Base-by-base conservation (phyloP, 805 yeast genomes). In the Cyberlindnera japonica region DNA sequence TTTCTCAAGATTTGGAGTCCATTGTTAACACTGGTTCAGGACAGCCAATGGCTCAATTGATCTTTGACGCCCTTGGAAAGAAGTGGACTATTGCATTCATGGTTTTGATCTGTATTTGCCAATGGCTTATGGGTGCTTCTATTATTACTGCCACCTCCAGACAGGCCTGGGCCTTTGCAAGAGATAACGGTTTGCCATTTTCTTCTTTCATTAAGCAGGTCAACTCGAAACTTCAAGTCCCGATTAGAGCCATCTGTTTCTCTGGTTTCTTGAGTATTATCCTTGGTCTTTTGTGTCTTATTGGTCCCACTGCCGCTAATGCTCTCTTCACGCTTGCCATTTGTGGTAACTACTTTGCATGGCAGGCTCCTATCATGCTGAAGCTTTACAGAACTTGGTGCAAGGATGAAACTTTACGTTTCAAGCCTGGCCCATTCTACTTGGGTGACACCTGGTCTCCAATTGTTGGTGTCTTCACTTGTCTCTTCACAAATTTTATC, bases 161-260 rank as follows among this genome's bases (percentile, higher is more conserved):
- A 59, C 87, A 80, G 61, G 68, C 79, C 37, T 82, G 83, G 79
- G 86, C 88, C 2, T 81, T 81, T 60, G 80, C 86, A 14, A 74
- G 90, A 64, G 90, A 82, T 58, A 80, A 81, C 47, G 87, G 88
- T 21, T 68, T 83, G 43, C 89, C 90, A 8, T 65, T 80, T 50
- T 70, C 81, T 15, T 59, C 67, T 29, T 64, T 67, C 53, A 69
- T 83, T 42, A 77, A 79, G 50, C 72, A 66, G 31, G 85, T 83
- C 31, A 67, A 83, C 55, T 67, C 72, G 38, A 70, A 57, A 44
- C 63, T 74, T 21, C 67, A 72, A n/a, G 83, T 79, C 21, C 91
- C 93, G 12, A 61, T 79, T 20, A 68, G 80, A 51, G 89, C 91
- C 4, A 75, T 81, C 33, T 54, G 69, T 18, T 61, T 61, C 33